Percentiles rank a stretch among this genome's conserved stretches.
Evolutionary conservation across 2,329 filamentous ascomycete genomes (phyloP).

Genomic region (Ascocoryne sarcoides): DNA sequence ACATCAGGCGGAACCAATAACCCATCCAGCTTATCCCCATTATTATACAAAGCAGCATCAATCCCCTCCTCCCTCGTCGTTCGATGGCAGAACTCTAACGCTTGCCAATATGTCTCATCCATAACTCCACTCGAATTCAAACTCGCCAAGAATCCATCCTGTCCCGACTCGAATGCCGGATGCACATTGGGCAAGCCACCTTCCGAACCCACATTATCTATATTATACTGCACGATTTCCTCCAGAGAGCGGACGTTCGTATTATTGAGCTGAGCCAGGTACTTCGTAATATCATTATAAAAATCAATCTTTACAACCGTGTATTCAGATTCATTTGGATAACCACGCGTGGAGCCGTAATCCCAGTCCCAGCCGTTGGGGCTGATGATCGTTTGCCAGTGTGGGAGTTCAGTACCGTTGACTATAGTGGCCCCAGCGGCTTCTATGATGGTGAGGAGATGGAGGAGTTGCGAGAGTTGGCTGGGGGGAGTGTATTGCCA

Average conservation of each 20-base stretch:
- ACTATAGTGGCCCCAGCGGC: conserved; percentile 57
- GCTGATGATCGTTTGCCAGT: conserved; percentile 52
- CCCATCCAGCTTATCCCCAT: conserved; percentile 41
- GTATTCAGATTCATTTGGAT: conserved; percentile 65
- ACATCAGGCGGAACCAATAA: conserved; percentile 62
- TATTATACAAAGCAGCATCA: conserved; percentile 51
- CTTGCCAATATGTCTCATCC: conserved; percentile 59
- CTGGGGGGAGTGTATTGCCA: conserved; percentile 52
- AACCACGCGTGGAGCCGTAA: conserved; percentile 52
- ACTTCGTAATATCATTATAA: conserved; percentile 42
- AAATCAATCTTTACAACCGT: conserved; percentile 65
- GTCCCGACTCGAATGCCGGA: conserved; percentile 60
- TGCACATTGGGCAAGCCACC: conserved; percentile 52
- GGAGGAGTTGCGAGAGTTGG: conserved; percentile 45
- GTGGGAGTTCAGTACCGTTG: conserved; percentile 60
- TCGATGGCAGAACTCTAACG: conserved; percentile 51
- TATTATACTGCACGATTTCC: conserved; percentile 57
- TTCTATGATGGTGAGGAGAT: conserved; percentile 44
- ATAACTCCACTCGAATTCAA: conserved; percentile 50
- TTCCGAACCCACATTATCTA: conserved; percentile 55
- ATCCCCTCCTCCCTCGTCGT: conserved; percentile 57
- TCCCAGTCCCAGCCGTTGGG: conserved; percentile 69
- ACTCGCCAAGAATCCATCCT: conserved; percentile 61
- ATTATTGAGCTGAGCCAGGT: conserved; percentile 47
- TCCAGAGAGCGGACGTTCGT: conserved; percentile 44